Base-by-base conservation (phyloP, 352 stramenopile genomes). In the Saprolegnia diclina region DNA sequence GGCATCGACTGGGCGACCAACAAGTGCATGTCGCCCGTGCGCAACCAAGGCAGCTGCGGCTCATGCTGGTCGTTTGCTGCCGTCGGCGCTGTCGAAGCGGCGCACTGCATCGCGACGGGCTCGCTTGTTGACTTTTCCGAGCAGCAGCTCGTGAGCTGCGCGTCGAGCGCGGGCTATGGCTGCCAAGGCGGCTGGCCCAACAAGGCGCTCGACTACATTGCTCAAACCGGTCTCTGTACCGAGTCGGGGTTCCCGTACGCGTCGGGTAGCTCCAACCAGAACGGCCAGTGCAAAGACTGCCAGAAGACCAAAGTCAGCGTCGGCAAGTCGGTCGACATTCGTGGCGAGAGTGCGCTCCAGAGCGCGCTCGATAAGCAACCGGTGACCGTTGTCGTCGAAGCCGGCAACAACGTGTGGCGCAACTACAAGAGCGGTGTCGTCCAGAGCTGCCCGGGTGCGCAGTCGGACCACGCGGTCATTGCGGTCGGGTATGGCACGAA, bases 81-180 rank as follows among this genome's bases (percentile, higher is more conserved):
- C 19, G 65, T 77, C 42, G 74, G 71, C 14, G 65, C 52, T 4
- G 71, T 80, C 29, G 75, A 77, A 56, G 72, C 68, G 0, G 70
- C 45, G 16, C 53, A 74, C 56, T 81, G 74, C 42, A 50, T 79
- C 22, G 37, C 61, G 10, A 73, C 42, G n/a, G 57, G 52, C n/a
- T 37, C 67, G 37, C 48, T 85, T 10, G 77, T 75, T 0, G 71
- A 62, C 29, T 77, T 91, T 29, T 64, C 80, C 0, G 81, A 89
- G 64, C 83, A 91, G 69, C 76, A 91, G 72, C 76, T 90, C 65
- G 85, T 90, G 65, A 89, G 80, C 29, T 91, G 83, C 50, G 76
- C 89, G 63, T 76, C 73, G 64, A 64, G 79, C 4, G 76, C 77
- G 45, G 71, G 79, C 24, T 35, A 35, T 35, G 80, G 83, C 59